These are phyloP conservation scores for Citrus mangshanensis DNA, from an alignment of 345 rosid species.

Conservation along the genomic window DNA sequence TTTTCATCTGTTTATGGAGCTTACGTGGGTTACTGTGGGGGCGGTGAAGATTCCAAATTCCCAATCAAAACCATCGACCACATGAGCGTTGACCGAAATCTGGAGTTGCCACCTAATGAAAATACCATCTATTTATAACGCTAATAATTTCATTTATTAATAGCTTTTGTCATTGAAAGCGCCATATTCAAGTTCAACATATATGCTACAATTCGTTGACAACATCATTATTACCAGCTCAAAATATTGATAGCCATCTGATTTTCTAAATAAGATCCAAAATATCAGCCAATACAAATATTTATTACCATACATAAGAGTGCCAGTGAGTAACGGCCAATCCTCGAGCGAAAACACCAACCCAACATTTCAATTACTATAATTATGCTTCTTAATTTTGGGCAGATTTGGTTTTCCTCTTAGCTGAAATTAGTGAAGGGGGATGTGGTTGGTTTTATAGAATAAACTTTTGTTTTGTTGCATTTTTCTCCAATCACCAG, in stretches of 20 bases:
- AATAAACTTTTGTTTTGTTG: neutral
- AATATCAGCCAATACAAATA: neutral
- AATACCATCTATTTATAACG: neutral
- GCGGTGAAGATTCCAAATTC: neutral
- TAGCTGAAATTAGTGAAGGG: neutral
- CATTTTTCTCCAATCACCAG: neutral
- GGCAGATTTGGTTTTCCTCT: neutral
- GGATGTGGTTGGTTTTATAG: neutral
- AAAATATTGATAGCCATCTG: conserved; percentile 1
- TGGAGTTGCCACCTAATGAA: neutral
- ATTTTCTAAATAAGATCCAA: conserved; percentile 7
- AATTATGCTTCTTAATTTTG: neutral
- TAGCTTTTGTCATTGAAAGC: neutral
- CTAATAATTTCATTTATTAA: neutral
- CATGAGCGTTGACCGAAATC: neutral
- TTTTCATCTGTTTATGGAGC: neutral
- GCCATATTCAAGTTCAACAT: neutral
- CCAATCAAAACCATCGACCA: neutral
- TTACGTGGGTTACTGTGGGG: neutral
- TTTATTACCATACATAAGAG: neutral
- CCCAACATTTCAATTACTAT: conserved; percentile 3
- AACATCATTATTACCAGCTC: neutral
- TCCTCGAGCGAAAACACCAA: neutral
- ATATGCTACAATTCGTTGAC: too few relatives aligned
- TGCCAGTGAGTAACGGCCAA: neutral